Evolutionary conservation across 176 grass and related monocot genomes (phyloP).

Genomic region (Rhynchospora breviuscula): DNA sequence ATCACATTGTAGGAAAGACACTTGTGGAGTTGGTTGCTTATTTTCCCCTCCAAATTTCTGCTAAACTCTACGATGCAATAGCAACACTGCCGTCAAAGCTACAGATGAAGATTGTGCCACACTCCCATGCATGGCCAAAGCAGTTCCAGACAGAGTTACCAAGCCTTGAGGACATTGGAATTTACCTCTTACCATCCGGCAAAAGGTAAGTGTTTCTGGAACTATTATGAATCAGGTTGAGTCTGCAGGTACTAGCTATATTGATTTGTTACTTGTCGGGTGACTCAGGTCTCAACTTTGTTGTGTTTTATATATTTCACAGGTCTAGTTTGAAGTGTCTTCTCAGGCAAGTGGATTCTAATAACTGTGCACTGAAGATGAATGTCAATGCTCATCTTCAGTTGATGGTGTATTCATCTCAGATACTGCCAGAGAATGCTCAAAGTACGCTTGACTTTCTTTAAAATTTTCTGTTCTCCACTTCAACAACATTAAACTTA

Average conservation of each 20-base stretch:
- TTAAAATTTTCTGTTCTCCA: neutral
- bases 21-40: constrained; percentile 15
- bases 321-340: constrained; percentile 12
- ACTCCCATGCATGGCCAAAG: neutral
- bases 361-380: neutral
- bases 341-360: neutral
- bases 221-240: neutral
- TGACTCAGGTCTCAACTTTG: too few relatives aligned
- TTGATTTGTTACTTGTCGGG: neutral
- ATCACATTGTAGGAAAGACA: neutral
- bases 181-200: neutral
- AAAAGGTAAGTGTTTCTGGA: neutral
- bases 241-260: neutral
- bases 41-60: neutral
- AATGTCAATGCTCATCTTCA: neutral
- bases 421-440: neutral
- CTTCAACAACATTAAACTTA: neutral
- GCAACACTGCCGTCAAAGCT: neutral
- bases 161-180: neutral
- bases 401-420: constrained; percentile 16
- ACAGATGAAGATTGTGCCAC: neutral
- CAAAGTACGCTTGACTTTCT: neutral
- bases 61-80: neutral
- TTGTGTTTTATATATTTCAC: neutral
- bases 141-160: neutral